phyloP scores from a whole-genome alignment of 331 rosid genomes.

The Quercus tomentella region DNA sequence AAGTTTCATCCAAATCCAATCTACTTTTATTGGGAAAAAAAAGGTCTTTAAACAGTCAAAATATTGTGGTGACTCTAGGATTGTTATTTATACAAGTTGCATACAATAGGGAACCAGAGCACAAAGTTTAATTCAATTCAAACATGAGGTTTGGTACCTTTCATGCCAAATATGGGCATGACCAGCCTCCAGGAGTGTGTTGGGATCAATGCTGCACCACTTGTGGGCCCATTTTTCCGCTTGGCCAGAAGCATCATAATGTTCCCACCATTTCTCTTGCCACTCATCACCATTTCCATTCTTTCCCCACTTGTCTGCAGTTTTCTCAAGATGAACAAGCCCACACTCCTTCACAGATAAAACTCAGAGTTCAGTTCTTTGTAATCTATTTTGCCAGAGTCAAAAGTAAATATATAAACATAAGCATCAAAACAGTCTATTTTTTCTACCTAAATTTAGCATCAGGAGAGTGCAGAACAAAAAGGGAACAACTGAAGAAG shows the following conservation, averaged over 20 bases:
- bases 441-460: background rate
- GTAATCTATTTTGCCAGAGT: background rate
- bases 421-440: background rate
- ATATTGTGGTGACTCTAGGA: background rate
- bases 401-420: background rate
- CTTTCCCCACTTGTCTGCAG: slow-evolving; percentile 98
- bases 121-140: background rate
- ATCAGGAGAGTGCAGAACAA: background rate
- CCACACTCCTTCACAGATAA: slow-evolving; percentile 65
- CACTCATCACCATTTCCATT: slow-evolving; percentile 78
- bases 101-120: background rate
- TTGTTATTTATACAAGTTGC: background rate
- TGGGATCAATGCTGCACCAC: slow-evolving; percentile 96
- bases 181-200: slow-evolving; percentile 72
- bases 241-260: slow-evolving; percentile 67
- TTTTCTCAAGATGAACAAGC: slow-evolving; percentile 76
- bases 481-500: background rate
- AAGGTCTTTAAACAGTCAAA: background rate
- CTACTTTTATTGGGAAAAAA: background rate
- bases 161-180: slow-evolving; percentile 99
- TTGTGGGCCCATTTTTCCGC: slow-evolving; percentile 94
- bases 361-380: slow-evolving; percentile 4
- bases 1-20: background rate
- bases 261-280: slow-evolving; percentile 98
- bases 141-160: slow-evolving; percentile 44